phyloP scores from a whole-genome alignment of 305 asterid species.

The Solanum hybrid region DNA sequence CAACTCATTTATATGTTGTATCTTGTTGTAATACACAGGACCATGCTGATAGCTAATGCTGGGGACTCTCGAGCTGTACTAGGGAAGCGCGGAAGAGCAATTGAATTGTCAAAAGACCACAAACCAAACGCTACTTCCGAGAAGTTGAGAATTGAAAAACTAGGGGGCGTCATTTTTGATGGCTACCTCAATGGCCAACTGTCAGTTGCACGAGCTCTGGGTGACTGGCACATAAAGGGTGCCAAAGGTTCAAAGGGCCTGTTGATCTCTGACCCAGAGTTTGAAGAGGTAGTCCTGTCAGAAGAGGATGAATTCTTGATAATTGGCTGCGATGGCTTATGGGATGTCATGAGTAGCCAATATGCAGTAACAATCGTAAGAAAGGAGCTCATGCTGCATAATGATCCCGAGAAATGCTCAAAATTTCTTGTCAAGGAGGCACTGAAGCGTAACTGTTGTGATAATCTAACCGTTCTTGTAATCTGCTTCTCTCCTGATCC shows the following conservation, averaged over 20 bases:
- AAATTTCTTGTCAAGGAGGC: conserved; percentile 73
- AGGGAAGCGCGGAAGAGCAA: conserved; percentile 86
- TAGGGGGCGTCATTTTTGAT: conserved; percentile 82
- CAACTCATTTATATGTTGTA: neutral
- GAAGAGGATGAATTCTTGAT: conserved; percentile 89
- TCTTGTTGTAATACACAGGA: conserved; percentile 29
- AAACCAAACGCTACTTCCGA: conserved; percentile 80
- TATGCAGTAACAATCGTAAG: conserved; percentile 83
- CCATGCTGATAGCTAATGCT: conserved; percentile 73
- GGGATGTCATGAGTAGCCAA: conserved; percentile 99
- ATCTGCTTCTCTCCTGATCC: conserved; percentile 78
- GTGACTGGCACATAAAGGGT: conserved; percentile 98
- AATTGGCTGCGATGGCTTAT: conserved; percentile 91
- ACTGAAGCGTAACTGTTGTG: conserved; percentile 74
- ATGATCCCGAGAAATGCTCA: conserved; percentile 76
- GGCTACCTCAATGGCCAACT: conserved; percentile 97
- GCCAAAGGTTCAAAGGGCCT: conserved; percentile 61
- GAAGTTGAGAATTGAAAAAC: conserved; percentile 61
- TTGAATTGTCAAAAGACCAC: conserved; percentile 84
- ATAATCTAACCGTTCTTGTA: conserved; percentile 72
- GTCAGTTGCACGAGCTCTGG: conserved; percentile 89
- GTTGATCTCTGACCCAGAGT: conserved; percentile 78
- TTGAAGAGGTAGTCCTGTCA: conserved; percentile 51
- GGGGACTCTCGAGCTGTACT: conserved; percentile 98
- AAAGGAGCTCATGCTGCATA: conserved; percentile 80